phyloP scores from a whole-genome alignment of 345 rosid genomes.

The Brassica incana region DNA sequence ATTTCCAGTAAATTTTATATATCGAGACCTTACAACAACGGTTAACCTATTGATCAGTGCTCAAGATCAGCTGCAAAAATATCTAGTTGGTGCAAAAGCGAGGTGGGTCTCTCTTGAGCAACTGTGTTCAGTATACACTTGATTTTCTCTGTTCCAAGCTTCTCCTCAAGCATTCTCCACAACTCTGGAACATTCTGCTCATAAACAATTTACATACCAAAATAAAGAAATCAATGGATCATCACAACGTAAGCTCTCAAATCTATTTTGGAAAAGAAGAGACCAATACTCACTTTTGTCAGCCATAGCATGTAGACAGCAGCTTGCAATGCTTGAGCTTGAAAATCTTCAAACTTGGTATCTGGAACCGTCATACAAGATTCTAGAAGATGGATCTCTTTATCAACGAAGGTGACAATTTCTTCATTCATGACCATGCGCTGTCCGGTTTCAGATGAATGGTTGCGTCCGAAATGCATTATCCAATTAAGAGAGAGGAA shows the following conservation, averaged over 20 bases:
- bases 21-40: too few species aligned
- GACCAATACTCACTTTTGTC: slow-evolving; percentile 51
- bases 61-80: neutral
- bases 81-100: slow-evolving; percentile 40
- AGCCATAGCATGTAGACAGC: slow-evolving; percentile 67
- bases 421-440: slow-evolving; percentile 25
- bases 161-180: slow-evolving; percentile 43
- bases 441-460: slow-evolving; percentile 19
- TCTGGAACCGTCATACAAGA: slow-evolving; percentile 57
- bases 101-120: slow-evolving; percentile 49
- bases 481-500: slow-evolving; percentile 67
- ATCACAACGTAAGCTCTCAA: neutral
- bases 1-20: too few species aligned
- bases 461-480: slow-evolving; percentile 38
- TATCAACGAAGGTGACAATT: slow-evolving; percentile 46
- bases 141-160: slow-evolving; percentile 45
- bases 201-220: slow-evolving; percentile 7
- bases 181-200: slow-evolving; percentile 55
- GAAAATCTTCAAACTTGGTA: slow-evolving; percentile 59
- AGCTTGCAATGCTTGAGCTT: slow-evolving; percentile 67
- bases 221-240: neutral
- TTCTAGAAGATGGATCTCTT: slow-evolving; percentile 55
- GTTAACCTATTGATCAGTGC: neutral
- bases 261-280: neutral
- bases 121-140: slow-evolving; percentile 38